A percentile compares a stretch with the other conserved stretches of the same genome.
Conservation (phyloP, 2,329 filamentous ascomycete genomes). For the Sclerotinia borealis region DNA sequence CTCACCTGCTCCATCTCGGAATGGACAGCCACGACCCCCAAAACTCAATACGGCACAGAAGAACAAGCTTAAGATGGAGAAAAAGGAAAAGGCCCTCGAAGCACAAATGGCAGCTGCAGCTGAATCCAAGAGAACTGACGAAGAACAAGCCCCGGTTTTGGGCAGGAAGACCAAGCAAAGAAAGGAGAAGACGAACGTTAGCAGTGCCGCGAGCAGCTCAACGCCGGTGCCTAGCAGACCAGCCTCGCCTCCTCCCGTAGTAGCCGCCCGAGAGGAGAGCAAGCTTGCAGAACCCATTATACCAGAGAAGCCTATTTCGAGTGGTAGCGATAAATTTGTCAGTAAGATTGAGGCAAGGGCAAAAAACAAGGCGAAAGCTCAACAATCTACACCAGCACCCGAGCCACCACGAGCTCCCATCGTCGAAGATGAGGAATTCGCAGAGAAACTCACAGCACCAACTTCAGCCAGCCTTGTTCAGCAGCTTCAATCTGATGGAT, state of each 20-base stretch:
- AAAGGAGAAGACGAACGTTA: constrained; percentile 53
- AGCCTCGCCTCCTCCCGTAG: constrained; percentile 21
- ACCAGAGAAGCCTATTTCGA: not conserved
- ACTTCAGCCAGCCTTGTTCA: constrained; percentile 35
- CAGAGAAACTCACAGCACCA: constrained; percentile 26
- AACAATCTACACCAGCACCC: constrained; percentile 21
- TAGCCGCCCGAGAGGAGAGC: constrained; percentile 10
- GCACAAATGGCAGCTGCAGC: constrained; percentile 50
- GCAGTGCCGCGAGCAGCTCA: constrained; percentile 28
- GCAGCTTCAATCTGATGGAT: constrained; percentile 34
- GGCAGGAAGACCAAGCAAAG: constrained; percentile 82
- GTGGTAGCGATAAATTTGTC: constrained; percentile 12
- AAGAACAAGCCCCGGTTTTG: constrained; percentile 61
- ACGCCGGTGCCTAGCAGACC: constrained; percentile 28
- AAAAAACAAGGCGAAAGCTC: constrained; percentile 24
- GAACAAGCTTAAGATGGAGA: constrained; percentile 65
- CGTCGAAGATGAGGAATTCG: constrained; percentile 26
- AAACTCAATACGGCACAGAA: constrained; percentile 65
- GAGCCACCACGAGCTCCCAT: constrained; percentile 20
- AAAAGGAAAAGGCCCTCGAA: constrained; percentile 54
- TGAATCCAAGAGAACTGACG: constrained; percentile 34
- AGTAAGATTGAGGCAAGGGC: constrained; percentile 19
- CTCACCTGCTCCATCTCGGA: constrained; percentile 60
- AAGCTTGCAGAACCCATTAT: not conserved
- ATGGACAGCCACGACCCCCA: constrained; percentile 56